Conservation (phyloP, 1,284 basidiomycete genomes). For the Caloboletus firmus region DNA sequence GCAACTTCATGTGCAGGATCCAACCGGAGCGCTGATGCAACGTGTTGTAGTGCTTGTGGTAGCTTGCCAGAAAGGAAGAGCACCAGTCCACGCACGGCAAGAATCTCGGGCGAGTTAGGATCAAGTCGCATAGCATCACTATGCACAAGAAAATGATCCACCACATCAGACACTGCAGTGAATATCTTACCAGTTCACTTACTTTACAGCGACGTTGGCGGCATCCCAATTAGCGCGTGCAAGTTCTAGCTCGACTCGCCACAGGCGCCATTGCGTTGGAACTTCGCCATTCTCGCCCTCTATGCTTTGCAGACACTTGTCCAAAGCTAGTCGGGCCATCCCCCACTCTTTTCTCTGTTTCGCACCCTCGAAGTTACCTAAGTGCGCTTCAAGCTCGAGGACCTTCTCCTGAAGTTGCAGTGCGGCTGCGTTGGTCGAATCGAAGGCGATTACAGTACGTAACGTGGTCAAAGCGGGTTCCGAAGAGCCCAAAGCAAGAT, state of each 20-base stretch:
- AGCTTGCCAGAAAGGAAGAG: conserved; percentile 76
- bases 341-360: conserved; percentile 65
- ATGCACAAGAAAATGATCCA: conserved; percentile 1
- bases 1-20: conserved; percentile 80
- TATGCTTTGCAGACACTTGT: conserved; percentile 68
- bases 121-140: conserved; percentile 77
- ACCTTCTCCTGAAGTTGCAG: conserved; percentile 61
- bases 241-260: conserved; percentile 76
- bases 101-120: conserved; percentile 74
- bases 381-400: conserved; percentile 59
- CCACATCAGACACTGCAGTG: not conserved
- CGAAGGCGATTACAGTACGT: conserved; percentile 53
- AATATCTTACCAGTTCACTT: conserved; percentile 30
- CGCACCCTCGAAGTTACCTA: conserved; percentile 62
- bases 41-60: conserved; percentile 71
- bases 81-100: conserved; percentile 79
- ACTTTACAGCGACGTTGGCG: conserved; percentile 74
- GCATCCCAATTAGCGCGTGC: conserved; percentile 68
- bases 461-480: conserved; percentile 64
- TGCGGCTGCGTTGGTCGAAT: conserved; percentile 57
- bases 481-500: conserved; percentile 71
- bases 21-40: conserved; percentile 69
- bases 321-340: conserved; percentile 67
- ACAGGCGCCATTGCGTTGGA: conserved; percentile 76
- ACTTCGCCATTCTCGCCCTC: conserved; percentile 73